Conservation (phyloP, 495 filamentous ascomycete genomes). For the Trichocladium uniseriatum region DNA sequence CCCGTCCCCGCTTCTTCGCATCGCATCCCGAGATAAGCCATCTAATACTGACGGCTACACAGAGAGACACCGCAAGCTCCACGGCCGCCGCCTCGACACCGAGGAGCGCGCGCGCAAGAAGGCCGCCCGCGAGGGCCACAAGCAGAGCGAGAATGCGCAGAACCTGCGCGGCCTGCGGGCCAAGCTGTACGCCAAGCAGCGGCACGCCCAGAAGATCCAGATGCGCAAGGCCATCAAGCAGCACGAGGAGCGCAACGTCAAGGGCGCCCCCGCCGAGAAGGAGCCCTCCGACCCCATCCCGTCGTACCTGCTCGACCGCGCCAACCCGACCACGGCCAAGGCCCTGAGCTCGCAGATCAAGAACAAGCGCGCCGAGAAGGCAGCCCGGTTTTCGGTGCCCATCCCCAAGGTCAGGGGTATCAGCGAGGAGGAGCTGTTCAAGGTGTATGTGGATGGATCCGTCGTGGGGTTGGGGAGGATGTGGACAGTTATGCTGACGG, state of each 20-base stretch:
- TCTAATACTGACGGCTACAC: slow-evolving; percentile 3
- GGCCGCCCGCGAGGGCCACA: slow-evolving; percentile 76
- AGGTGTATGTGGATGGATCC: slow-evolving; percentile 44
- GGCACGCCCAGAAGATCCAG: slow-evolving; percentile 96
- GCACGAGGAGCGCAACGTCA: slow-evolving; percentile 91
- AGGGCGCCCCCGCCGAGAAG: slow-evolving; percentile 68
- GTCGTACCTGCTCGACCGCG: slow-evolving; percentile 82
- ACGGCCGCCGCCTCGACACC: slow-evolving; percentile 64
- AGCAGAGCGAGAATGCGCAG: slow-evolving; percentile 77
- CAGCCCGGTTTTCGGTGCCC: slow-evolving; percentile 90
- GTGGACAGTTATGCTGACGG: slow-evolving; percentile 1
- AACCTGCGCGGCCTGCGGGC: slow-evolving; percentile 84
- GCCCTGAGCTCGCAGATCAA: slow-evolving; percentile 47
- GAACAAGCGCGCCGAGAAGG: slow-evolving; percentile 66
- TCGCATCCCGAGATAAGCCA: not conserved
- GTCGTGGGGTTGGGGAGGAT: not conserved
- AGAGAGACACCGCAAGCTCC: slow-evolving; percentile 28
- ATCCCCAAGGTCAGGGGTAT: slow-evolving; percentile 92
- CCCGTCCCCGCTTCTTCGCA: no score
- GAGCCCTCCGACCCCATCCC: slow-evolving; percentile 67
- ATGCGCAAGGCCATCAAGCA: slow-evolving; percentile 94
- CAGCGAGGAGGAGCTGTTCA: slow-evolving; percentile 96
- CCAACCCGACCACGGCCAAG: slow-evolving; percentile 80
- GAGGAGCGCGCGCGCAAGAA: slow-evolving; percentile 88
- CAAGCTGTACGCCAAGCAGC: slow-evolving; percentile 90